phyloP scores from a whole-genome alignment of 2,329 filamentous ascomycete genomes.

The Aspergillus japonicus region DNA sequence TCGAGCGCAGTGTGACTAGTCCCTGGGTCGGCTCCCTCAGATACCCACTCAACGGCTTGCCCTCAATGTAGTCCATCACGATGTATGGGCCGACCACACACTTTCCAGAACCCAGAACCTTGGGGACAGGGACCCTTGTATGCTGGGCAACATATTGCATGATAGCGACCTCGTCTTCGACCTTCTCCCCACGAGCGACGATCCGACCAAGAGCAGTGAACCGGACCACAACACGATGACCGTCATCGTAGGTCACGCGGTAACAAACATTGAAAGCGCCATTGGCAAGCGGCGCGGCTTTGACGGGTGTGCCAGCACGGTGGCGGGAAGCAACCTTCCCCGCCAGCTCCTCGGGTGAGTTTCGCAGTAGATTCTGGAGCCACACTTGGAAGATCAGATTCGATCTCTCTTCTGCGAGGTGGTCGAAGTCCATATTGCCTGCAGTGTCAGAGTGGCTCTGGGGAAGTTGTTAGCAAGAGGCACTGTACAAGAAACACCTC shows the following conservation, averaged over 20 bases:
- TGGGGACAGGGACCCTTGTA: conserved; percentile 27
- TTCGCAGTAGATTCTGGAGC: conserved; percentile 23
- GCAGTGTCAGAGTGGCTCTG: no score
- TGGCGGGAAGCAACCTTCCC: conserved; percentile 24
- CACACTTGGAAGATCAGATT: conserved; percentile 24
- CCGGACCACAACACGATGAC: conserved; percentile 25
- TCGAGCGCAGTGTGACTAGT: conserved; percentile 17
- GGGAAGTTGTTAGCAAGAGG: no score
- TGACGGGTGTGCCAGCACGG: conserved; percentile 18
- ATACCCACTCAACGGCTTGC: conserved; percentile 21
- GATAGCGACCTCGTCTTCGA: conserved; percentile 27
- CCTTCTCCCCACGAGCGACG: conserved; percentile 29
- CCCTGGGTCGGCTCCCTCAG: conserved; percentile 21
- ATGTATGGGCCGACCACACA: conserved; percentile 26
- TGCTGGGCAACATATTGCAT: conserved; percentile 27
- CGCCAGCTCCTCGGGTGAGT: conserved; percentile 25
- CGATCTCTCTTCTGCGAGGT: conserved; percentile 23
- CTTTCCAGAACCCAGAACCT: conserved; percentile 22
- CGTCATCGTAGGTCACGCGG: conserved; percentile 28
- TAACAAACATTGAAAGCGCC: conserved; percentile 35
- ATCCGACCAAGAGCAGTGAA: conserved; percentile 30
- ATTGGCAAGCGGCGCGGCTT: conserved; percentile 23
- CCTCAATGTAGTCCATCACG: conserved; percentile 28
- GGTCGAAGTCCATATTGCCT: conserved; percentile 25
- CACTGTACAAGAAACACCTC: no score